These are phyloP conservation scores for Brassica juncea DNA, from an alignment of 345 rosid genomes.

Conservation along the genomic window DNA sequence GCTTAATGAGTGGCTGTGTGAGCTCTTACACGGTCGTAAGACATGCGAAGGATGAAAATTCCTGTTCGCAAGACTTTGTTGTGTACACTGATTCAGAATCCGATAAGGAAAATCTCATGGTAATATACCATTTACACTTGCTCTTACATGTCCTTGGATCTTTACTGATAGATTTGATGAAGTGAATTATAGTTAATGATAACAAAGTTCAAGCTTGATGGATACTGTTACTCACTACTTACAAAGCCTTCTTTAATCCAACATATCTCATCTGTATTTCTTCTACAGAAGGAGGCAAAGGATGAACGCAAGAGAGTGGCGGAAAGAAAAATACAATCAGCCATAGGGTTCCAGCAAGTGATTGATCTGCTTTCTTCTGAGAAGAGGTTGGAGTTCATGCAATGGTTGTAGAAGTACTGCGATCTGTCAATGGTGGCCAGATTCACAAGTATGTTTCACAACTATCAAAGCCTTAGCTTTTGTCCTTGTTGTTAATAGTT, in stretches of 20 bases:
- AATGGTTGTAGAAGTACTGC: no score
- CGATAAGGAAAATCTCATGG: slow-evolving; percentile 67
- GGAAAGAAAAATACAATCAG: slow-evolving; percentile 60
- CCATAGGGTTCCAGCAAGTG: slow-evolving; percentile 85
- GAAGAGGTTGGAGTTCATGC: slow-evolving; percentile 49
- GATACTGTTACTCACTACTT: not conserved
- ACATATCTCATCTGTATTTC: slow-evolving; percentile 4
- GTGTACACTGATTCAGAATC: slow-evolving; percentile 67
- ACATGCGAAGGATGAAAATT: slow-evolving; percentile 41
- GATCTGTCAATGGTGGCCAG: no score
- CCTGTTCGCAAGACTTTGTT: slow-evolving; percentile 48
- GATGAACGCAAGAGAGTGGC: slow-evolving; percentile 54
- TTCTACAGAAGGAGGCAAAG: slow-evolving; percentile 66
- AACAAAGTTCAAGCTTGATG: slow-evolving; percentile 1
- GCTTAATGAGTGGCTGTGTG: no score
- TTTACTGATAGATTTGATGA: not conserved
- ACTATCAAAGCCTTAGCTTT: no score
- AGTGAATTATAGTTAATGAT: not conserved
- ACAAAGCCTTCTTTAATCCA: not conserved
- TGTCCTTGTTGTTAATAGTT: no score
- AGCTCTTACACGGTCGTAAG: no score
- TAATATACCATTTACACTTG: slow-evolving; percentile 37
- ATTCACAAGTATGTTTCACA: no score
- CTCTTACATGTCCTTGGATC: not conserved
- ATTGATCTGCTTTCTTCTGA: slow-evolving; percentile 84